Evolutionary conservation across 305 asterid species (phyloP), one percentile per base, ranked within the genome.

Genomic region (Plantago coronopus): DNA sequence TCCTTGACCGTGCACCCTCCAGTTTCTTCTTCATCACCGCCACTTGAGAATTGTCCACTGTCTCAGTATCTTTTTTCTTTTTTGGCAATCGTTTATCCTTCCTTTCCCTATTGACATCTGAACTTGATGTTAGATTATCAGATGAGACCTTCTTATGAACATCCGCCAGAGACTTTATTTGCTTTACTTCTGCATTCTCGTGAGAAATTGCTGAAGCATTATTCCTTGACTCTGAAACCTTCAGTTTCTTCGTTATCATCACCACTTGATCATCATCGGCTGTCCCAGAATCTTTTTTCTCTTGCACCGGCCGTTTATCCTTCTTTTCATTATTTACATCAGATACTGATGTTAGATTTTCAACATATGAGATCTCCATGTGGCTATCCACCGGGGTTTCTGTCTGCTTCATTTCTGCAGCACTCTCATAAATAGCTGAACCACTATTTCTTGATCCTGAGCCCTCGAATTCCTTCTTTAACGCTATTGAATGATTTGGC

Each of bases 391-490:
- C 15, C 15, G 12, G 43, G 43, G 43, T 8, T 38, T 38, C 13
- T 38, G 12, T 11, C 7, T 27, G 34, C 15, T 27, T 27, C 34
- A 27, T 27, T 27, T 27, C 34, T 27, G 34, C 34, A 27, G 34
- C 34, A 27, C 7, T 27, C 73, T 27, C 34, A 27, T 27, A 49
- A 72, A 54, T 79, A 73, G 66, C 75, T 53, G 55, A 44, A 62
- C 66, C 76, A 68, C 69, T 66, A 46, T 45, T 68, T 62, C 62
- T 68, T 63, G 48, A 81, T 61, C 59, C 57, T 67, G 80, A 69
- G 54, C 63, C 72, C 60, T 78, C 82, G 65, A 74, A 21, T 57
- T 77, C 86, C 73, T 73, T 79, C 78, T 74, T 80, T 1, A 43
- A 62, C 22, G 66, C 83, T 7, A 56, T 55, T 38, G 63, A 62